phyloP scores from a whole-genome alignment of 2,329 filamentous ascomycete species.

The Penicillium palitans region DNA sequence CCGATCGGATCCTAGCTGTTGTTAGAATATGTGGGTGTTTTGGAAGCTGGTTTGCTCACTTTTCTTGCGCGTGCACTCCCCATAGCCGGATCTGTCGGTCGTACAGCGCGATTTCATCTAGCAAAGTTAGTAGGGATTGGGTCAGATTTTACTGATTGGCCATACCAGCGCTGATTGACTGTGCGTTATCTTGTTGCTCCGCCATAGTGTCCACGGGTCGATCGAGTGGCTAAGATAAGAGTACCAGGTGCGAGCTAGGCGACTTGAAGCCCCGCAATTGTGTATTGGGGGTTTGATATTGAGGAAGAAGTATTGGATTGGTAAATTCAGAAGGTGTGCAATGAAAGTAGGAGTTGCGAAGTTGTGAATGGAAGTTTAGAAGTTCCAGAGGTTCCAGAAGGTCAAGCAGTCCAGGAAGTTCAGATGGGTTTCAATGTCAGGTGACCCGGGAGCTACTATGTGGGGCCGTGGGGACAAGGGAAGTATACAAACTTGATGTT shows the following conservation, averaged over 20 bases:
- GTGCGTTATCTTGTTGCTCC: constrained; percentile 23
- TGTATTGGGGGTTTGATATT: not conserved
- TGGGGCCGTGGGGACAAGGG: constrained; percentile 8
- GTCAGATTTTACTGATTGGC: not conserved
- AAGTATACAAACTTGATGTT: not conserved
- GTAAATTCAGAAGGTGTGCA: not conserved
- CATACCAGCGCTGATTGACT: constrained; percentile 40
- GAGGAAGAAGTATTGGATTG: not conserved
- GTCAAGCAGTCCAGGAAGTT: not conserved
- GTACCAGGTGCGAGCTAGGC: not conserved
- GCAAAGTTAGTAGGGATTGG: constrained; percentile 3
- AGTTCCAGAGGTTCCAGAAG: not conserved
- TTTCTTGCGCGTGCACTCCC: constrained; percentile 92
- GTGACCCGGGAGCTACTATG: constrained; percentile 14
- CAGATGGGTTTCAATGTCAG: constrained; percentile 3
- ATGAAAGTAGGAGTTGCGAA: not conserved
- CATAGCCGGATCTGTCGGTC: constrained; percentile 96
- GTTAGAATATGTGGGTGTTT: not conserved
- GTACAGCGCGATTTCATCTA: constrained; percentile 95
- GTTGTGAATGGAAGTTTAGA: not conserved
- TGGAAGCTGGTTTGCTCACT: constrained; percentile 42
- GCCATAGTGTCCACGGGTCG: constrained; percentile 22
- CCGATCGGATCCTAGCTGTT: constrained; percentile 71
- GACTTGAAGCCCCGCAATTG: not conserved
- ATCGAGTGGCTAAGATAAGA: not conserved